These are phyloP conservation scores for Moricandia moricandioides DNA, from an alignment of 345 rosid species.

Conservation along the genomic window DNA sequence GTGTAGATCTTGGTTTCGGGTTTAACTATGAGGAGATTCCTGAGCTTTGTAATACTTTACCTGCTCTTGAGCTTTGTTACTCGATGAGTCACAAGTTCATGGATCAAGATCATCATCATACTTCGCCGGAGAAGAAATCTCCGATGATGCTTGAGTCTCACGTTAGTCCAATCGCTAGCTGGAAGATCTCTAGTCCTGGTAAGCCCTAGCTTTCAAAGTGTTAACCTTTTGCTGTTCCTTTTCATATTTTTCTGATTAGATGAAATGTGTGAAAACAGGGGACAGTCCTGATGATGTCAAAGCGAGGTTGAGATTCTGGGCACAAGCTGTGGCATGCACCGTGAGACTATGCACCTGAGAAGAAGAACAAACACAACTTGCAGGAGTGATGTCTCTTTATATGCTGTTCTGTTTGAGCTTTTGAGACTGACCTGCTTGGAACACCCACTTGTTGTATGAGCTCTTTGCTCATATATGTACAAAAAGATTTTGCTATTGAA, in stretches of 20 bases:
- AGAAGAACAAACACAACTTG: background rate
- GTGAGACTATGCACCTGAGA: conserved; percentile 71
- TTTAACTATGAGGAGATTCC: conserved; percentile 94
- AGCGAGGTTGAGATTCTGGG: conserved; percentile 95
- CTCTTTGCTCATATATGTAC: background rate
- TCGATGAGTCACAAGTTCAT: conserved; percentile 89
- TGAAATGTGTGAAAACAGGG: conserved; percentile 42
- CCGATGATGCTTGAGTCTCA: conserved; percentile 32
- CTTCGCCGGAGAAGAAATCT: conserved; percentile 43
- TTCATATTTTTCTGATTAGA: background rate
- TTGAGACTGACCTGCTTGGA: conserved; percentile 41
- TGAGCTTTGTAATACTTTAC: conserved; percentile 91
- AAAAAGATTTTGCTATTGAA: conserved; percentile 17
- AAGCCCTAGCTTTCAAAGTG: background rate
- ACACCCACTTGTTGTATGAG: conserved; percentile 22
- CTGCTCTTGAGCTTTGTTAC: conserved; percentile 95
- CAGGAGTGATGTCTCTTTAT: conserved; percentile 43
- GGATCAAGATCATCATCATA: conserved; percentile 54
- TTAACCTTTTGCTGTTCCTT: background rate
- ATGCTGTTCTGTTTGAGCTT: conserved; percentile 14
- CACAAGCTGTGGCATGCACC: conserved; percentile 96
- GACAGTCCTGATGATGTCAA: conserved; percentile 97
- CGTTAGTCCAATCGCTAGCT: conserved; percentile 65
- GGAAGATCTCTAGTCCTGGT: conserved; percentile 99
- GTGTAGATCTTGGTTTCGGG: conserved; percentile 95